Conservation (phyloP, 2,329 filamentous ascomycete genomes). For the Talaromyces sp. region DNA sequence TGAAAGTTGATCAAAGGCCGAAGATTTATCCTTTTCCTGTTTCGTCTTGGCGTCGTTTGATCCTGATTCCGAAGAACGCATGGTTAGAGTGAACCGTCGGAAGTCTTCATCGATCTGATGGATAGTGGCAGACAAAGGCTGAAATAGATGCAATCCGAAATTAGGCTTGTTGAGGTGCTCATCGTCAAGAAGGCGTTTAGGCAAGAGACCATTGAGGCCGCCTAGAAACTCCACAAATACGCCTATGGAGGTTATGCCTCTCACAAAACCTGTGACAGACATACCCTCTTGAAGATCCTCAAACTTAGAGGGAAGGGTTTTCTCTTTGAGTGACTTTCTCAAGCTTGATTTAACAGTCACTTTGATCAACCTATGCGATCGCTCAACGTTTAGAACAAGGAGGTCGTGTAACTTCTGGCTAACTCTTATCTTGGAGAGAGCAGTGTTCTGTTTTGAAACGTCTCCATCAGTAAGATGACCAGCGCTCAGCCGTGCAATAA, state of each 20-base stretch:
- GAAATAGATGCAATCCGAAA: slow-evolving; percentile 73
- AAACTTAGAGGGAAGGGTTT: slow-evolving; percentile 66
- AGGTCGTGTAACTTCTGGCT: slow-evolving; percentile 78
- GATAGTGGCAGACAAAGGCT: slow-evolving; percentile 70
- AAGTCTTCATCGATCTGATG: slow-evolving; percentile 66
- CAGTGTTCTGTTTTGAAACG: slow-evolving; percentile 67
- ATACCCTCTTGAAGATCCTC: slow-evolving; percentile 66
- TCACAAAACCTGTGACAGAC: slow-evolving; percentile 71
- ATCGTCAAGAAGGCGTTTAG: slow-evolving; percentile 70
- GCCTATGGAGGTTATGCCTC: slow-evolving; percentile 74
- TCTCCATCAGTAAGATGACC: slow-evolving; percentile 84
- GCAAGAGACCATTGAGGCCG: slow-evolving; percentile 70
- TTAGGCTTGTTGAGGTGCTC: slow-evolving; percentile 63
- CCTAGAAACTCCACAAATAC: slow-evolving; percentile 86
- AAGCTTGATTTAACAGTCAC: slow-evolving; percentile 81
- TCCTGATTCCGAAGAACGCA: slow-evolving; percentile 44
- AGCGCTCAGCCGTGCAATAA: slow-evolving; percentile 72
- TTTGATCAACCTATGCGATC: slow-evolving; percentile 67
- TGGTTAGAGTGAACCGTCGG: slow-evolving; percentile 63
- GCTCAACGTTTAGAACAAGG: slow-evolving; percentile 81
- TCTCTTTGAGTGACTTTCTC: slow-evolving; percentile 66
- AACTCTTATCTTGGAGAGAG: slow-evolving; percentile 74
- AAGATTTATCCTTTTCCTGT: slow-evolving; percentile 17
- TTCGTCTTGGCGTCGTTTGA: slow-evolving; percentile 34
- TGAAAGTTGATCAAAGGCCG: slow-evolving; percentile 22